Evolutionary conservation across 2,329 filamentous ascomycete genomes (phyloP).

Genomic region (Fonsecaea nubica): DNA sequence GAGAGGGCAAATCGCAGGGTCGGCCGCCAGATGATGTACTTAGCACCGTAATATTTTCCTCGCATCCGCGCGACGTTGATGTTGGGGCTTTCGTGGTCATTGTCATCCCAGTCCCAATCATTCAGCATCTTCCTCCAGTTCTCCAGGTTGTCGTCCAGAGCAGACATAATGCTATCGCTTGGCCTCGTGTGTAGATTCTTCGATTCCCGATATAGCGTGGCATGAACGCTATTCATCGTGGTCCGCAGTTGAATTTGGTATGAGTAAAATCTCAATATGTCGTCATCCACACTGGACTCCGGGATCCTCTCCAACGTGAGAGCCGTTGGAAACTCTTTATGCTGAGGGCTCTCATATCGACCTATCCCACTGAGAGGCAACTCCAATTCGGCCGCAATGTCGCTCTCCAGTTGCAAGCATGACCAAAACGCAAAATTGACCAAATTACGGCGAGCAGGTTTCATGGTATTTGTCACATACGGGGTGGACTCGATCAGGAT

Average conservation of each 20-base stretch:
- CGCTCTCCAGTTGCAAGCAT: slow-evolving; percentile 90
- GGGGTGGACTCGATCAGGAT: slow-evolving; percentile 72
- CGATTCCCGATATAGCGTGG: slow-evolving; percentile 55
- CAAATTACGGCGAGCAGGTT: slow-evolving; percentile 52
- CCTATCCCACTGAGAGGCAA: slow-evolving; percentile 67
- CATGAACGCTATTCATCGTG: slow-evolving; percentile 43
- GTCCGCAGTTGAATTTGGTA: slow-evolving; percentile 66
- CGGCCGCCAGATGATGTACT: slow-evolving; percentile 86
- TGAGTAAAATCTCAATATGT: slow-evolving; percentile 57
- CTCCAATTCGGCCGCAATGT: slow-evolving; percentile 86
- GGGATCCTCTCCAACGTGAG: slow-evolving; percentile 32
- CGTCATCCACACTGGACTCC: slow-evolving; percentile 22
- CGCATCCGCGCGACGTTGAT: slow-evolving; percentile 84
- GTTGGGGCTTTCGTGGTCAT: slow-evolving; percentile 73
- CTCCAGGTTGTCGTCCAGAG: slow-evolving; percentile 57
- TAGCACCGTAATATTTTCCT: slow-evolving; percentile 92
- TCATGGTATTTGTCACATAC: slow-evolving; percentile 33
- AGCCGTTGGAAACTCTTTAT: slow-evolving; percentile 39
- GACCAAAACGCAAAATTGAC: slow-evolving; percentile 87
- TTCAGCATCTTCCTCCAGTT: slow-evolving; percentile 62
- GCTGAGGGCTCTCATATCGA: slow-evolving; percentile 56
- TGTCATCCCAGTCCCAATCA: slow-evolving; percentile 64
- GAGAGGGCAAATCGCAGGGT: slow-evolving; percentile 70
- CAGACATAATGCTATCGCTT: slow-evolving; percentile 45
- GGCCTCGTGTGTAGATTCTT: slow-evolving; percentile 43